A percentile compares a stretch with the other conserved stretches of the same genome.
phyloP scores from a whole-genome alignment of 1,284 basidiomycete genomes.

The Ceratobasidium sp. region DNA sequence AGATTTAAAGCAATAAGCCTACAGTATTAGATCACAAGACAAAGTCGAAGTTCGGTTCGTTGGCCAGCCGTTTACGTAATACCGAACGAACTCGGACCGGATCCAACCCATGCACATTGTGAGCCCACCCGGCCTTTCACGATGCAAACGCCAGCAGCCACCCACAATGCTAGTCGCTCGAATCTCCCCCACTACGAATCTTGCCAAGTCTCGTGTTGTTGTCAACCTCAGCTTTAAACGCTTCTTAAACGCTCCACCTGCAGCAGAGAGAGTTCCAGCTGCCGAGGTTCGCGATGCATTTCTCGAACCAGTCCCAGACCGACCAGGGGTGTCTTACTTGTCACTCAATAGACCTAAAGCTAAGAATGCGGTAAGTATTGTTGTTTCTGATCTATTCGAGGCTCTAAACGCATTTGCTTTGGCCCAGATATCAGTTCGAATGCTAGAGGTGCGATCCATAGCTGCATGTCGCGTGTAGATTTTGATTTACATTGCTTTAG shows the following conservation, averaged over 20 bases:
- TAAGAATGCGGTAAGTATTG: slow-evolving; percentile 89
- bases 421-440: slow-evolving; percentile 10
- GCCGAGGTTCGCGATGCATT: slow-evolving; percentile 44
- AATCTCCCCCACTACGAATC: slow-evolving; percentile 2
- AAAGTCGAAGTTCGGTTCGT: background rate
- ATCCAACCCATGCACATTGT: slow-evolving; percentile 15
- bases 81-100: slow-evolving; percentile 31
- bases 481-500: background rate
- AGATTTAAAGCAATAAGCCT: too few species aligned
- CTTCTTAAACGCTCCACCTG: slow-evolving; percentile 28
- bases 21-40: too few species aligned
- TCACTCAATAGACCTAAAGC: slow-evolving; percentile 81
- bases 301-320: slow-evolving; percentile 44
- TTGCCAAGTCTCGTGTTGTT: background rate
- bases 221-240: slow-evolving; percentile 9
- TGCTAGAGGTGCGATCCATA: slow-evolving; percentile 67
- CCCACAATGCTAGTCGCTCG: slow-evolving; percentile 29
- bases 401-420: slow-evolving; percentile 7
- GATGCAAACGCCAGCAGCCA: background rate
- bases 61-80: background rate
- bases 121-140: slow-evolving; percentile 4
- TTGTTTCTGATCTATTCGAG: slow-evolving; percentile 71
- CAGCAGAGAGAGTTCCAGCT: background rate
- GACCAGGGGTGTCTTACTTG: slow-evolving; percentile 55
- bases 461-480: slow-evolving; percentile 66